Evolutionary conservation across 805 yeast species (phyloP).

Genomic region (Teunomyces barrocoloradensis): DNA sequence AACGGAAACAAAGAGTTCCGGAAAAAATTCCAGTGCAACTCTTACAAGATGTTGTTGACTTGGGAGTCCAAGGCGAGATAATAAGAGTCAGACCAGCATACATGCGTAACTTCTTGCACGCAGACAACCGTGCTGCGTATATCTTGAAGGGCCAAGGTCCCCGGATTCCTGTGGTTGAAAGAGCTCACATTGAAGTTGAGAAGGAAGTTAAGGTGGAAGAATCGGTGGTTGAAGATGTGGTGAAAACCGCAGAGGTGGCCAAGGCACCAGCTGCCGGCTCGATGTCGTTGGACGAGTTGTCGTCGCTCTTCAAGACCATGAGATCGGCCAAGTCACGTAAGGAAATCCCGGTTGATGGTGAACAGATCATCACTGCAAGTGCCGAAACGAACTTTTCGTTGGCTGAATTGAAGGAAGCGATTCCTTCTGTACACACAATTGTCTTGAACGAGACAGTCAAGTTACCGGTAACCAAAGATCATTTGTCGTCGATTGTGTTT

Average conservation of each 20-base stretch:
- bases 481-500: conserved; percentile 22
- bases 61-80: conserved; percentile 72
- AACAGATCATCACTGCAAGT: conserved; percentile 14
- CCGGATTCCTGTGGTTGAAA: conserved; percentile 40
- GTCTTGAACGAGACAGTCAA: conserved; percentile 11
- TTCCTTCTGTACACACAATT: conserved; percentile 25
- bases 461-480: conserved; percentile 27
- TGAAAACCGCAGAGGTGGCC: conserved; percentile 1
- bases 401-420: conserved; percentile 29
- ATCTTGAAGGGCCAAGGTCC: conserved; percentile 40
- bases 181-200: conserved; percentile 5
- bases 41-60: conserved; percentile 59
- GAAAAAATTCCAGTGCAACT: conserved; percentile 69
- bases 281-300: conserved; percentile 39
- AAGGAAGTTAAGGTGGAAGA: conserved; percentile 1
- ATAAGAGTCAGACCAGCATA: conserved; percentile 71
- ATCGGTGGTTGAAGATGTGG: conserved; percentile 1
- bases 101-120: conserved; percentile 79
- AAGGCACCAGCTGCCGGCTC: conserved; percentile 17
- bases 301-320: conserved; percentile 32
- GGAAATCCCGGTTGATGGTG: conserved; percentile 1
- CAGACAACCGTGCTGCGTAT: conserved; percentile 71
- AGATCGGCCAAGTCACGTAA: conserved; percentile 12
- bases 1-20: conserved; percentile 11
- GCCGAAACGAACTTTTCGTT: conserved; percentile 22